phyloP scores from a whole-genome alignment of 1,139 yeast genomes.

The Candida sanyaensis region DNA sequence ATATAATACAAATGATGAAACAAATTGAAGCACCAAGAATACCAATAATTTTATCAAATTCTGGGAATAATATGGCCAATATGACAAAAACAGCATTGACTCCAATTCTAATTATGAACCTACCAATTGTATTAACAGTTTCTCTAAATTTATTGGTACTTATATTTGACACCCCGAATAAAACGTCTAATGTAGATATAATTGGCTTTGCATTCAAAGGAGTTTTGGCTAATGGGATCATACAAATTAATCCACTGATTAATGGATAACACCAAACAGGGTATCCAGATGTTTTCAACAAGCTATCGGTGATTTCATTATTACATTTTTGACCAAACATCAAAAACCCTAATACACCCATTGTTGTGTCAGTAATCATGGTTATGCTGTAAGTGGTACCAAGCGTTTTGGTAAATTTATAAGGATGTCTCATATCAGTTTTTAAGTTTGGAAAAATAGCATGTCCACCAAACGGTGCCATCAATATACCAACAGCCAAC shows the following conservation, averaged over 20 bases:
- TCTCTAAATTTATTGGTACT: slow-evolving; percentile 15
- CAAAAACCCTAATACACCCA: slow-evolving; percentile 79
- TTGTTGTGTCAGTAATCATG: slow-evolving; percentile 66
- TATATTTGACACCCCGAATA: slow-evolving; percentile 23
- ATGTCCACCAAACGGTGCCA: slow-evolving; percentile 68
- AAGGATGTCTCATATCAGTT: slow-evolving; percentile 59
- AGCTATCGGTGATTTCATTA: slow-evolving; percentile 82
- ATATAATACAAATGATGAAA: slow-evolving; percentile 54
- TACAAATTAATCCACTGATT: slow-evolving; percentile 71
- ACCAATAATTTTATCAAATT: slow-evolving; percentile 58
- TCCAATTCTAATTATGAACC: slow-evolving; percentile 36
- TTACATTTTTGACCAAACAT: slow-evolving; percentile 82
- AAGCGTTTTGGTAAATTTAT: slow-evolving; percentile 42
- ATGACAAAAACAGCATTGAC: slow-evolving; percentile 53
- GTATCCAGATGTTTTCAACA: slow-evolving; percentile 69
- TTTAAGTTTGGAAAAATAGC: slow-evolving; percentile 61
- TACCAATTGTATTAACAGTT: slow-evolving; percentile 15
- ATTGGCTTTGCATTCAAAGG: slow-evolving; percentile 90
- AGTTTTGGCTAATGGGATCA: slow-evolving; percentile 84
- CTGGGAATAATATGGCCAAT: slow-evolving; percentile 57
- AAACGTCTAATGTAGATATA: slow-evolving; percentile 57
- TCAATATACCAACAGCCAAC: slow-evolving; percentile 54
- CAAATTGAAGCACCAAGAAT: slow-evolving; percentile 60
- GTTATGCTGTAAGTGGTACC: slow-evolving; percentile 60
- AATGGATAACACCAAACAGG: slow-evolving; percentile 65